These are phyloP conservation scores for Apiotrichum sp. DNA, from an alignment of 1,284 basidiomycete species.

Conservation along the genomic window DNA sequence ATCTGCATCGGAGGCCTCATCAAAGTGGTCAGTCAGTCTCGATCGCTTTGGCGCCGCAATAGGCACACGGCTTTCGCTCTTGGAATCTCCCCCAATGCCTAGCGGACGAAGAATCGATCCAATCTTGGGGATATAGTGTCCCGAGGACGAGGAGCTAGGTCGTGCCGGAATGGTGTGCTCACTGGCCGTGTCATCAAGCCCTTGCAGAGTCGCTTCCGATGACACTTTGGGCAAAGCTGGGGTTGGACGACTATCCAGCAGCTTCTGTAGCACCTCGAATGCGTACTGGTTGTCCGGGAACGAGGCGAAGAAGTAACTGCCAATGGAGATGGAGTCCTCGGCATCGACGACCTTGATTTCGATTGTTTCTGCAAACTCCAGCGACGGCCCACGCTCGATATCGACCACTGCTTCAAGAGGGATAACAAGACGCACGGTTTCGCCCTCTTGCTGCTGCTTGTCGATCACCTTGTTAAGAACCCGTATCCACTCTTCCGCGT, in stretches of 20 bases:
- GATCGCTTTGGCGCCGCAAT: slow-evolving; percentile 14
- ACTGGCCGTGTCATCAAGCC: slow-evolving; percentile 51
- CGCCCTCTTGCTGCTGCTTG: slow-evolving; percentile 90
- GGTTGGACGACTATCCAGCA: slow-evolving; percentile 55
- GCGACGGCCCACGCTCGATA: slow-evolving; percentile 75
- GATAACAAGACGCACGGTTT: slow-evolving; percentile 91
- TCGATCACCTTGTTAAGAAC: slow-evolving; percentile 81
- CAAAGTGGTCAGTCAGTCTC: slow-evolving; percentile 5
- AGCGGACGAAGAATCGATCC: slow-evolving; percentile 28
- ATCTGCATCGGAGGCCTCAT: slow-evolving; percentile 12
- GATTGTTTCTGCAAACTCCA: slow-evolving; percentile 91
- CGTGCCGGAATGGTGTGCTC: slow-evolving; percentile 55
- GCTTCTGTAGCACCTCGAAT: slow-evolving; percentile 68
- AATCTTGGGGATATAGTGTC: slow-evolving; percentile 18
- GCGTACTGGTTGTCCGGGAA: slow-evolving; percentile 72
- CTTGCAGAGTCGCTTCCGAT: slow-evolving; percentile 1
- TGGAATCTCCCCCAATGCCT: slow-evolving; percentile 4
- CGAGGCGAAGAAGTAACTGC: slow-evolving; percentile 79
- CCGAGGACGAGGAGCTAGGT: slow-evolving; percentile 29
- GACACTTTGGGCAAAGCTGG: slow-evolving; percentile 30
- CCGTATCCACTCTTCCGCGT: slow-evolving; percentile 88
- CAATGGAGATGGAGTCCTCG: slow-evolving; percentile 65
- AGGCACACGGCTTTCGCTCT: slow-evolving; percentile 7
- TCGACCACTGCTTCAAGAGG: slow-evolving; percentile 84
- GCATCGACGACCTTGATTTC: slow-evolving; percentile 81